Evolutionary conservation across 228 moss, liverwort and hornwort genomes (phyloP), one percentile per base, ranked within the genome.

Genomic region (Sphagnum fallax): DNA sequence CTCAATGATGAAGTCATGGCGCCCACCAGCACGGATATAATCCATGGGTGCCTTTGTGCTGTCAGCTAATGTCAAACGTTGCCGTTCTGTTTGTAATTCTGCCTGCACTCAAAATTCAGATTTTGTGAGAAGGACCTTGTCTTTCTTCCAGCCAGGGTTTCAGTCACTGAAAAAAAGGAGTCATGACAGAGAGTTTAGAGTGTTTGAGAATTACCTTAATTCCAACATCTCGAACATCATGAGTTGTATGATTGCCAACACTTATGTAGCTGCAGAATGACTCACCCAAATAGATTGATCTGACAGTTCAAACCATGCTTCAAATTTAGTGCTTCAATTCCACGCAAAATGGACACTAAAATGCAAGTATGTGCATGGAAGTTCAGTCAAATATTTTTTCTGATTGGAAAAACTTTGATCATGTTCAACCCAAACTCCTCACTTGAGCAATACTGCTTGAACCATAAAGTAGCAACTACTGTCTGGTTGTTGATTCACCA

Each of bases 1-100:
- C 71, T 98, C 98, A 68, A 98, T 94, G 55, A 98, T 98, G 76
- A 98, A 98, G 61, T 98, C 98, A 70, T 98, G 89, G 13, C 98
- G 98, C 16, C 89, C 98, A 65, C 90, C 98, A 71, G 90, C 89
- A 65, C 83, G 82, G 72, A 98, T 71, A 73, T 79, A 92, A 81
- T 94, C 92, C 81, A 98, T 78, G 0, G 98, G 90, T 9, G 62
- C 64, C 78, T 98, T 98, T 8, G 98, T 94, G 67, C 81, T 98
- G 67, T 98, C 98, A 74, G 90, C 89, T 76, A 98, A 82, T 61
- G 84, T 82, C 69, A 92, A 55, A 16, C 89, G 88, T 66, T 92
- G 92, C 73, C 90, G 81, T 75, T 92, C 90, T 58, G 92, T 92
- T 76, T 92, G 98, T 71, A 98, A 80, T 75, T 98, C 98, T 65